Evolutionary conservation across 129 eudicot genomes (phyloP), one percentile per base, ranked within the genome.

Genomic region (Pittosporum tobira): DNA sequence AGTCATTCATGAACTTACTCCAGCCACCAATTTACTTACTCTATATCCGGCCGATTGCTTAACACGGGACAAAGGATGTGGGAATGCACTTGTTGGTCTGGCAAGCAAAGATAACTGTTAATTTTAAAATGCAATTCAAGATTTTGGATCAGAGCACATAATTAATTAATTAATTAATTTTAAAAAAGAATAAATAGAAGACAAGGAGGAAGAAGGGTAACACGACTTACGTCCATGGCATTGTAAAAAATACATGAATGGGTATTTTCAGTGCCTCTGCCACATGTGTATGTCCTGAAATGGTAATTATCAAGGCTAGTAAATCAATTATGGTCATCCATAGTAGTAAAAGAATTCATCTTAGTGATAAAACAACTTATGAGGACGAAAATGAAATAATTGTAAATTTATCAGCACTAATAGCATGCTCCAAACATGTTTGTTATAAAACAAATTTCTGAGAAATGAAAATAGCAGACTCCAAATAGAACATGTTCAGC

Each of bases 11-110:
- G n/a, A n/a, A n/a, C n/a, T n/a, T n/a, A n/a, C n/a, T n/a, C n/a
- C n/a, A n/a, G n/a, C n/a, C n/a, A n/a, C n/a, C n/a, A 63, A 34
- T 27, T 34, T 44, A 79, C 99, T 65, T 77, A 93, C 99, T 68
- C 99, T 84, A 63, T 93, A 87, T 67, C 99, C 99, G 64, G 99
- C 94, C 30, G 99, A 21, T 75, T 93, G 99, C 88, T 93, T 93
- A 26, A 93, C 99, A 74, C 99, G 96, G n/a, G 99, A 93, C 20
- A 93, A 63, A 31, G 99, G 99, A 68, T 93, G 99, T 45, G 99
- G 99, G 62, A 93, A 93, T 81, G 87, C 96, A 77, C 88, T 83
- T 54, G 99, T 93, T 61, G 99, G 99, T 88, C 99, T 93, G 86
- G 71, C 44, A 80, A 43, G 62, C 70, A 71, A 67, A 64, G 48